Percentiles rank a stretch among this genome's conserved stretches.
phyloP scores from a whole-genome alignment of 345 rosid genomes.

The Mallotus nudiflorus region DNA sequence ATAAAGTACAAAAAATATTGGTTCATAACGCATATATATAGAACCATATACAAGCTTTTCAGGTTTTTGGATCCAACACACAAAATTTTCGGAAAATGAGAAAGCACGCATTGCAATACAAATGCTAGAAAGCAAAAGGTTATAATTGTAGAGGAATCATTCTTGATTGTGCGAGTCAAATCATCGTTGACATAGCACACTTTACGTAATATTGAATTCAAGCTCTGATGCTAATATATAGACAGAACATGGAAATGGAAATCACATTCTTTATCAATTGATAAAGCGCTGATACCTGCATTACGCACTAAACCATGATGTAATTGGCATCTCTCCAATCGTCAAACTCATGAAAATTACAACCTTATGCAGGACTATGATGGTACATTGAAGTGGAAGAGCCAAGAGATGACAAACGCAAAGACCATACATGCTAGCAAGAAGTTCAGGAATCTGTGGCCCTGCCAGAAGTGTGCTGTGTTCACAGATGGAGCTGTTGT shows the following conservation, averaged over 20 bases:
- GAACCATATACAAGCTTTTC: neutral
- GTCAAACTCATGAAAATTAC: neutral
- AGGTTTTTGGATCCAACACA: neutral
- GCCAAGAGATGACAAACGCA: constrained; percentile 94
- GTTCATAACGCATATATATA: too few species aligned
- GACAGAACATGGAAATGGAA: constrained; percentile 12
- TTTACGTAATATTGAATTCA: constrained; percentile 5
- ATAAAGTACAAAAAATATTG: too few species aligned
- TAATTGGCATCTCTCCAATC: constrained; percentile 6
- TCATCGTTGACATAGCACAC: neutral
- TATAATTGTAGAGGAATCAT: neutral
- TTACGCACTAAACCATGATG: neutral
- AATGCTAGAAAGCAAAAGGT: neutral
- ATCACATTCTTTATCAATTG: neutral
- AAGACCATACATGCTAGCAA: constrained; percentile 90
- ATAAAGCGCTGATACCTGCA: constrained; percentile 9
- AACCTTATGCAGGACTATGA: constrained; percentile 24
- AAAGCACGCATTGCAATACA: neutral
- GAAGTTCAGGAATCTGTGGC: constrained; percentile 82
- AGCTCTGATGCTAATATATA: constrained; percentile 19
- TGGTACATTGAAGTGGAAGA: constrained; percentile 85
- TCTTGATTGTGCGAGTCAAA: neutral
- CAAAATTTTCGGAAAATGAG: neutral
- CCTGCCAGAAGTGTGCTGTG: constrained; percentile 64
- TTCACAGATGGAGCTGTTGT: constrained; percentile 30